Base-by-base conservation (phyloP, 768 basidiomycete genomes). In the Termitomyces sp. region DNA sequence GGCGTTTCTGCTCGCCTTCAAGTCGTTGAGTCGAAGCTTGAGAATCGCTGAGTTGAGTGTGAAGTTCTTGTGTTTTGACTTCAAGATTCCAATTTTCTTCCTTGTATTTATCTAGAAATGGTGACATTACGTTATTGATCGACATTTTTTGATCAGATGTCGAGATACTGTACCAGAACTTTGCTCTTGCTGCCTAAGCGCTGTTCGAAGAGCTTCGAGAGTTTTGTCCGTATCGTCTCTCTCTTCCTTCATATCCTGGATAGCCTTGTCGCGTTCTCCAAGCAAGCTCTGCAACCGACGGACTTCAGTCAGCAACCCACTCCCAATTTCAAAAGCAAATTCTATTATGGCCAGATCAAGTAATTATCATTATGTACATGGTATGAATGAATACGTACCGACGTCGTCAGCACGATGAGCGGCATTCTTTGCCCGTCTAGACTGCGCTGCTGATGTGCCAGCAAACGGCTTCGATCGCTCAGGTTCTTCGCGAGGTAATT, bases 11-110 rank as follows among this genome's bases (percentile, higher is more conserved):
- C 61, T 98, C 97, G 38, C 82, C 75, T 65, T 95, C 92, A 21
- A 91, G 75, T 45, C 91, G 86, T 60, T 83, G 79, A 3, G 79
- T 72, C 8, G 85, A 76, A 17, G 85, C 71, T 60, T 91, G 85
- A 1, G 83, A 79, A 49, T 89, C 86, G 31, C 78, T 67, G 46
- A 89, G 76, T 61, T 90, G 84, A 1, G 81, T 73, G 40, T 87
- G 86, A 23, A 94, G 78, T 57, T 97, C 94, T 68, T 98, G 96
- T 30, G 94, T 75, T 15, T 83, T 82, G 49, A 98, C 94, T 75
- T 98, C 96, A 56, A 98, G 85, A 67, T 98, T 96, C 97, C 97
- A 98, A 69, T 97, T 98, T 73, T 95, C 94, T 73, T 98, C 96
- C 73, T 94, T 94, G 83, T 86, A 96, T 61, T 94, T 93, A 69